A percentile compares a stretch with the other conserved stretches of the same genome.
phyloP scores from a whole-genome alignment of 495 filamentous ascomycete species.

The Tuber umbilicatum region DNA sequence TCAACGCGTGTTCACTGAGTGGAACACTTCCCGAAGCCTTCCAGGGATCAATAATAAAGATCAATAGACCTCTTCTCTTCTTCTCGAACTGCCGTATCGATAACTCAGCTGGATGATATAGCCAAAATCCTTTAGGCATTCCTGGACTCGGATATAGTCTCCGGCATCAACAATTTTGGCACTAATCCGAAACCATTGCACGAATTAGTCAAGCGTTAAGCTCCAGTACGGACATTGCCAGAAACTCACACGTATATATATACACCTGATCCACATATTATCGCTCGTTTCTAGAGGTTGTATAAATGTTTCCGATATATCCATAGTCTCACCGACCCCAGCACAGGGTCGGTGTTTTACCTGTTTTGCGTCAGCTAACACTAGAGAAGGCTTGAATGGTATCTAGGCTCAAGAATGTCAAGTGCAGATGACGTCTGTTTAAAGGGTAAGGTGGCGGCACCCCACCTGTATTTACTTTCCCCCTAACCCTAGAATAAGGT shows the following conservation, averaged over 20 bases:
- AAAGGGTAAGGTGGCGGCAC: slow-evolving; percentile 5
- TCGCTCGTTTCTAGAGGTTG: background rate
- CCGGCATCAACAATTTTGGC: background rate
- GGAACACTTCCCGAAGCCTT: background rate
- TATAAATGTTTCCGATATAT: background rate
- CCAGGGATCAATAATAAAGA: background rate
- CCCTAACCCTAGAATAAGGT: slow-evolving; percentile 22
- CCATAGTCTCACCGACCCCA: background rate
- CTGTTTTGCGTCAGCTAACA: background rate
- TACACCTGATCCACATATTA: background rate
- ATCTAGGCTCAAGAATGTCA: background rate
- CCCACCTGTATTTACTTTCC: background rate
- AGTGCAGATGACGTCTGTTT: slow-evolving; percentile 6
- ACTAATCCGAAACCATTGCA: background rate
- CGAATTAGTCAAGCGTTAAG: background rate
- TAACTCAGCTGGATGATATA: background rate
- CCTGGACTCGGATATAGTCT: background rate
- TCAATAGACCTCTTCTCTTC: background rate
- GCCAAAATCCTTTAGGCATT: background rate
- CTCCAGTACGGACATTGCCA: background rate
- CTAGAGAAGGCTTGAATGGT: background rate
- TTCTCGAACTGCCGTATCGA: background rate
- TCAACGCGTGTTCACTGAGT: background rate
- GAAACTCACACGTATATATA: background rate
- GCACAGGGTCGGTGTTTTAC: background rate